Evolutionary conservation across 371 early-diverging fungal species (phyloP).

Genomic region (Massospora cicadina): DNA sequence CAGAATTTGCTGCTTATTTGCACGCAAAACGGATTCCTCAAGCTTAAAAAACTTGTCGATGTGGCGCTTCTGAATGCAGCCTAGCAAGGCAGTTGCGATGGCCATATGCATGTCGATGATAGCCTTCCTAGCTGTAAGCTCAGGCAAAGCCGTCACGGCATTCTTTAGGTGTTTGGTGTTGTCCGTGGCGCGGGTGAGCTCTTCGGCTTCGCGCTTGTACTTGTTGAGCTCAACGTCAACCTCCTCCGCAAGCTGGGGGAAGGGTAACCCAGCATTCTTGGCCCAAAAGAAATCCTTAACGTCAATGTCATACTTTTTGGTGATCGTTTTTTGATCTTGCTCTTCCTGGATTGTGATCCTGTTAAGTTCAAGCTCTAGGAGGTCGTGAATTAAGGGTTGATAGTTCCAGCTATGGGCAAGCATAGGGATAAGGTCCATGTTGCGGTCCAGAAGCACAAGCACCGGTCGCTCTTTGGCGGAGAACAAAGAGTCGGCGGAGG

Average conservation of each 20-base stretch:
- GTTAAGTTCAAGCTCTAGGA: conserved; percentile 83
- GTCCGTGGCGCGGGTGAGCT: conserved; percentile 55
- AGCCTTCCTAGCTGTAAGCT: conserved; percentile 88
- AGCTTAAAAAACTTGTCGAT: conserved; percentile 88
- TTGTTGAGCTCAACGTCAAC: conserved; percentile 77
- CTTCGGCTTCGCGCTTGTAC: conserved; percentile 87
- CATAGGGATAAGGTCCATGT: conserved; percentile 88
- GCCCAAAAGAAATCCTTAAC: conserved; percentile 87
- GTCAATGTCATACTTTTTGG: conserved; percentile 80
- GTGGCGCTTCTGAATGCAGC: conserved; percentile 83
- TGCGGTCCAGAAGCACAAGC: conserved; percentile 84
- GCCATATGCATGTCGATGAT: conserved; percentile 97
- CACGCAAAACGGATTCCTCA: conserved; percentile 68
- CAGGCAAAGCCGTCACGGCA: conserved; percentile 86
- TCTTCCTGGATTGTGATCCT: conserved; percentile 49
- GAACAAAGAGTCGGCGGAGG: not conserved
- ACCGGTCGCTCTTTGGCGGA: conserved; percentile 20
- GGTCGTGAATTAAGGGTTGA: conserved; percentile 90
- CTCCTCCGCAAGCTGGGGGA: conserved; percentile 93
- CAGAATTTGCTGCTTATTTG: conserved; percentile 56
- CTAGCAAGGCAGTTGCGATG: conserved; percentile 83
- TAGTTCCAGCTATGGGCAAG: conserved; percentile 97
- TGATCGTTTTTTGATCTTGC: conserved; percentile 39
- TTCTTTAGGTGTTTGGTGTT: conserved; percentile 40
- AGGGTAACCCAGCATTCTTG: conserved; percentile 80